These are phyloP conservation scores for Erythrobasidium hasegawianum DNA, from an alignment of 1,284 basidiomycete species.

Conservation along the genomic window DNA sequence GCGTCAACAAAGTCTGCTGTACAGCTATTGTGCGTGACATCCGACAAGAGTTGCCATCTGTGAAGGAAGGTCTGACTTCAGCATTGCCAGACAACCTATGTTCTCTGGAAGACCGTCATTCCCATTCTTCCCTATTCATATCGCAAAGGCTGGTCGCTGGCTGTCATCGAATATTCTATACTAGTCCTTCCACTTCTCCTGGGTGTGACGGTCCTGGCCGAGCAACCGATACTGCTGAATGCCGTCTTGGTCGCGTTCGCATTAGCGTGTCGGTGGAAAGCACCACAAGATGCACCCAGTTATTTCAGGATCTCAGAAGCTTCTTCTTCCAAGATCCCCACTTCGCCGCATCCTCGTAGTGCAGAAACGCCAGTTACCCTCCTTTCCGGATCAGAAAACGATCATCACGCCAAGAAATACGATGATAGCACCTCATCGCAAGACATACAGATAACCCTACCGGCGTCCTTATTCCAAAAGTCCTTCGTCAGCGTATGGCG, in stretches of 20 bases:
- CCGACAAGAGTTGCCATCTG: no score
- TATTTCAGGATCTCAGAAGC: not conserved
- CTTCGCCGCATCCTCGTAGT: not conserved
- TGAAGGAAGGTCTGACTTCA: constrained; percentile 7
- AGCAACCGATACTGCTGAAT: constrained; percentile 58
- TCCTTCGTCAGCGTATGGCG: constrained; percentile 79
- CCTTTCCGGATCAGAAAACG: constrained; percentile 35
- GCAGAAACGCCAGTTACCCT: not conserved
- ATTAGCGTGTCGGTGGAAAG: not conserved
- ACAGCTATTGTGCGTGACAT: constrained; percentile 65
- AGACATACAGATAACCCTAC: constrained; percentile 50
- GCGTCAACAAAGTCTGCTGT: constrained; percentile 69
- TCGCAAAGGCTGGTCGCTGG: constrained; percentile 6
- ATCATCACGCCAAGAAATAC: constrained; percentile 26
- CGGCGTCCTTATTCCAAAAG: constrained; percentile 32
- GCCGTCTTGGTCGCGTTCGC: constrained; percentile 49
- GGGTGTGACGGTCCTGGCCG: constrained; percentile 70
- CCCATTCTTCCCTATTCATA: constrained; percentile 50
- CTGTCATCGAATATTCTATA: constrained; percentile 59
- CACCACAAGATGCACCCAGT: not conserved
- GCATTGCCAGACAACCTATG: constrained; percentile 13
- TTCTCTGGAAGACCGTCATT: constrained; percentile 48
- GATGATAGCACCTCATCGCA: not conserved
- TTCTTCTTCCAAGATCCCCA: not conserved
- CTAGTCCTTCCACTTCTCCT: constrained; percentile 72